Percentiles rank a stretch among this genome's conserved stretches.
Conservation (phyloP, 2,329 filamentous ascomycete species). For the Esteya vermicola region DNA sequence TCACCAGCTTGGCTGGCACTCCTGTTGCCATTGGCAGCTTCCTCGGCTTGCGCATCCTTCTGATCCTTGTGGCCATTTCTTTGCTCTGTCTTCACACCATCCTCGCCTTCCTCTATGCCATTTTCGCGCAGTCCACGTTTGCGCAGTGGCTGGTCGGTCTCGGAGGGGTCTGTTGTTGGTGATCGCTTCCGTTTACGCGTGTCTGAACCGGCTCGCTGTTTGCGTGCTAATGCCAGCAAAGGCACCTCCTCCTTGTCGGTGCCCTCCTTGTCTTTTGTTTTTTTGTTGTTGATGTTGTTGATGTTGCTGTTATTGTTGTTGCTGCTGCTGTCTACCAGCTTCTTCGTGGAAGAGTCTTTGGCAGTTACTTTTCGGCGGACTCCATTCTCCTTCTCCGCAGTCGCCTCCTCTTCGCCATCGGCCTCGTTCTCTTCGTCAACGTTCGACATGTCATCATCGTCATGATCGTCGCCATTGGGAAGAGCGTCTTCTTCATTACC, state of each 20-base stretch:
- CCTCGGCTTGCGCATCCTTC: constrained; percentile 19
- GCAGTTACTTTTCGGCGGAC: constrained; percentile 14
- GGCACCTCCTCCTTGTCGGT: constrained; percentile 14
- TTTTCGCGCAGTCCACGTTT: constrained; percentile 34
- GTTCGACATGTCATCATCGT: constrained; percentile 16
- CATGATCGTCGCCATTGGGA: constrained; percentile 22
- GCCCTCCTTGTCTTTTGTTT: constrained; percentile 8
- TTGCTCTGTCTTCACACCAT: neutral
- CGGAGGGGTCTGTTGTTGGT: constrained; percentile 26
- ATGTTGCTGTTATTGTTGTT: too few species aligned
- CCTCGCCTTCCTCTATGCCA: constrained; percentile 7
- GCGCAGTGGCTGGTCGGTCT: constrained; percentile 31
- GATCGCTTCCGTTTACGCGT: constrained; percentile 38
- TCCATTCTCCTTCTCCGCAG: constrained; percentile 1
- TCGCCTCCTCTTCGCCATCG: constrained; percentile 12
- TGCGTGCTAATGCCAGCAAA: neutral
- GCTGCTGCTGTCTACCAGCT: constrained; percentile 13
- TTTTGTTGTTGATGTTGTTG: too few species aligned
- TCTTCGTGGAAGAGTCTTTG: neutral
- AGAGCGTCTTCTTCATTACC: too few species aligned
- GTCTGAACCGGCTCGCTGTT: constrained; percentile 16
- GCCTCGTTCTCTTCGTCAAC: constrained; percentile 18
- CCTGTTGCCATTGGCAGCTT: constrained; percentile 24
- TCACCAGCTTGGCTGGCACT: constrained; percentile 20
- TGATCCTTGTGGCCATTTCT: constrained; percentile 23